A percentile compares a stretch with the other conserved stretches of the same genome.
These are phyloP conservation scores for Alnus glutinosa DNA, from an alignment of 306 rosid genomes.

Conservation along the genomic window DNA sequence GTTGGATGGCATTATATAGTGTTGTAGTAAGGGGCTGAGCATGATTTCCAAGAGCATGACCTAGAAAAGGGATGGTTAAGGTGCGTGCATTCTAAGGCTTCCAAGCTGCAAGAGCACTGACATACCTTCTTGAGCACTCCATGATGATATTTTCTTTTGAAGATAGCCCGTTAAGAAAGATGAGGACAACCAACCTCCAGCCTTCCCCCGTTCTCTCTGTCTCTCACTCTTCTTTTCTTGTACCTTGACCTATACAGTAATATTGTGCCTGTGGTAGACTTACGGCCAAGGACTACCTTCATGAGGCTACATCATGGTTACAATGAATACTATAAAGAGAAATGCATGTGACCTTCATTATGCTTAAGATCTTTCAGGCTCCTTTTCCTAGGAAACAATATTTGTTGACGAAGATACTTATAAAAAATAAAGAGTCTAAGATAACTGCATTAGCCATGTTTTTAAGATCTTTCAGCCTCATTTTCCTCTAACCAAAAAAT, in stretches of 20 bases:
- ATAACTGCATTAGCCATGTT: conserved; percentile 3
- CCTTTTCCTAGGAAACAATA: neutral
- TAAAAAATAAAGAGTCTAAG: neutral
- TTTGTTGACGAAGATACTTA: neutral
- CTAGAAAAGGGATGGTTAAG: conserved; percentile 19
- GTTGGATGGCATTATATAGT: conserved; percentile 31
- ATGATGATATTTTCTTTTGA: conserved; percentile 41
- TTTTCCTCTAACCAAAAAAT: neutral
- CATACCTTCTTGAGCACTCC: conserved; percentile 25
- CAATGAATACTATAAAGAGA: conserved; percentile 22
- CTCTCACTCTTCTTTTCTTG: neutral
- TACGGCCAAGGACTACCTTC: conserved; percentile 15
- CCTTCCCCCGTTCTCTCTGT: conserved; percentile 12
- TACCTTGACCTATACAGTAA: neutral
- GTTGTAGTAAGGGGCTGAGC: conserved; percentile 13
- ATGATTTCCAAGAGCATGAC: conserved; percentile 22
- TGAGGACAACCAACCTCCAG: conserved; percentile 11
- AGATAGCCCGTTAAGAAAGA: conserved; percentile 26
- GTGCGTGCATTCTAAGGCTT: conserved; percentile 35
- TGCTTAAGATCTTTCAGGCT: conserved; percentile 1
- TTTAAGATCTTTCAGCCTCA: conserved; percentile 2
- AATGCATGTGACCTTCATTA: conserved; percentile 42
- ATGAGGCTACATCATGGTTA: conserved; percentile 24
- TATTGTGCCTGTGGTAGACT: conserved; percentile 12
- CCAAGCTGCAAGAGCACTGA: conserved; percentile 37